phyloP scores from a whole-genome alignment of 176 grass and related monocot species.

The Rhynchospora breviuscula region DNA sequence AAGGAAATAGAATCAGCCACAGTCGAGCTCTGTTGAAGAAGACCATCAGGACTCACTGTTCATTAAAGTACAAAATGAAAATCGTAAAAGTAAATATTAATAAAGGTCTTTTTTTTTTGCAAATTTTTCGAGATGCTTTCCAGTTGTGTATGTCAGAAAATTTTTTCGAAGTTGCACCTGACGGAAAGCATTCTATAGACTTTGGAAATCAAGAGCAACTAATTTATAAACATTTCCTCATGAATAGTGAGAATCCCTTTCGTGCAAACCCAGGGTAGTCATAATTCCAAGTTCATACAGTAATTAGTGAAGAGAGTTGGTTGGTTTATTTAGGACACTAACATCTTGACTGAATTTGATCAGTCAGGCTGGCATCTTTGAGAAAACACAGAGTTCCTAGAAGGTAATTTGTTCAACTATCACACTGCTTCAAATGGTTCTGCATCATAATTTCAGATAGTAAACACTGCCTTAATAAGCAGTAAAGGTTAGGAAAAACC shows the following conservation, averaged over 20 bases:
- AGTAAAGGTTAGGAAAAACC: conserved; percentile 36
- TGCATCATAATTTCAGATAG: background rate
- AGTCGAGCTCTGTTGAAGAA: conserved; percentile 95
- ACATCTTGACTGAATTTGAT: too few species aligned
- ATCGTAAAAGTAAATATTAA: background rate
- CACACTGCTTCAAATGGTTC: background rate
- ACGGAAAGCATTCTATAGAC: background rate
- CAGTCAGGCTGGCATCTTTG: too few species aligned
- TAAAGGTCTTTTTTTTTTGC: background rate
- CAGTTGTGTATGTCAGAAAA: too few species aligned
- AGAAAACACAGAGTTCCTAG: too few species aligned
- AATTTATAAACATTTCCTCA: background rate
- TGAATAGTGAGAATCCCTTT: background rate
- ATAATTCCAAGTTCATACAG: background rate
- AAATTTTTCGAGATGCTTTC: background rate
- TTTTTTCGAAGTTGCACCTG: background rate
- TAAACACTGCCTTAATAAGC: conserved; percentile 2
- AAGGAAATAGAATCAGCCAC: conserved; percentile 74
- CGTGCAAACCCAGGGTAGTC: background rate
- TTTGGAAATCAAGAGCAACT: background rate
- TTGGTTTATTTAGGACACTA: background rate
- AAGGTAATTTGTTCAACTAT: too few species aligned
- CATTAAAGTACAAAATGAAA: conserved; percentile 14
- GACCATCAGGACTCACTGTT: conserved; percentile 90
- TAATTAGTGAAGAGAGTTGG: background rate